These are phyloP conservation scores for Leccinum broughii DNA, from an alignment of 768 basidiomycete genomes.

Conservation along the genomic window DNA sequence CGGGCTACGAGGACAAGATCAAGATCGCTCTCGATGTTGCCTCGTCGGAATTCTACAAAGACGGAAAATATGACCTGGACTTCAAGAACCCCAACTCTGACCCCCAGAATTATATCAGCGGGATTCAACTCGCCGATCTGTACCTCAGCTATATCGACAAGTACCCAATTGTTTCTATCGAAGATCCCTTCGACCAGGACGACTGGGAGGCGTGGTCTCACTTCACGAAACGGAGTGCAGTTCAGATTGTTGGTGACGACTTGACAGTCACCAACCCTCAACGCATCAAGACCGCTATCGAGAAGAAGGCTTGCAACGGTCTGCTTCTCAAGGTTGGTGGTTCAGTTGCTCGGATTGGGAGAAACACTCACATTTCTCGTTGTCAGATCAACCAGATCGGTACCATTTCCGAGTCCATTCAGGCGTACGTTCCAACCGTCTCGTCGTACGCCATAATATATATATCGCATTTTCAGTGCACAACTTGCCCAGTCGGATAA, in stretches of 20 bases:
- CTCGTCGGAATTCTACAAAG: slow-evolving; percentile 99
- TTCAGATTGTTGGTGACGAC: slow-evolving; percentile 96
- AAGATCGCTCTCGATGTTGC: slow-evolving; percentile 99
- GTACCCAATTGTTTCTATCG: slow-evolving; percentile 94
- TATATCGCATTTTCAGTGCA: slow-evolving; percentile 51
- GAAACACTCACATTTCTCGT: slow-evolving; percentile 3
- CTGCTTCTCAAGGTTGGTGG: slow-evolving; percentile 83
- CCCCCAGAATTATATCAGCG: slow-evolving; percentile 93
- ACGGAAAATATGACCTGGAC: slow-evolving; percentile 98
- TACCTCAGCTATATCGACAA: slow-evolving; percentile 86
- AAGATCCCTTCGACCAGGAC: slow-evolving; percentile 99
- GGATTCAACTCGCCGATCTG: slow-evolving; percentile 87
- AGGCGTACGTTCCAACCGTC: slow-evolving; percentile 66
- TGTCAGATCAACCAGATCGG: slow-evolving; percentile 94
- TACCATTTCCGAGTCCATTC: slow-evolving; percentile 97
- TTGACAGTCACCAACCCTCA: slow-evolving; percentile 97
- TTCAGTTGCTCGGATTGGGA: not conserved
- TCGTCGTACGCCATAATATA: not conserved
- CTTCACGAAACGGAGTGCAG: slow-evolving; percentile 75
- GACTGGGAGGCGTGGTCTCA: slow-evolving; percentile 98
- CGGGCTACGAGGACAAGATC: slow-evolving; percentile 98
- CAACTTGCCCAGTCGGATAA: slow-evolving; percentile 94
- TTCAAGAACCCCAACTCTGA: slow-evolving; percentile 99
- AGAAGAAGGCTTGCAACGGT: slow-evolving; percentile 99
- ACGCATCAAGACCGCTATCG: slow-evolving; percentile 97